Conservation (phyloP, 768 basidiomycete genomes). For the Termitomyces heimii region DNA sequence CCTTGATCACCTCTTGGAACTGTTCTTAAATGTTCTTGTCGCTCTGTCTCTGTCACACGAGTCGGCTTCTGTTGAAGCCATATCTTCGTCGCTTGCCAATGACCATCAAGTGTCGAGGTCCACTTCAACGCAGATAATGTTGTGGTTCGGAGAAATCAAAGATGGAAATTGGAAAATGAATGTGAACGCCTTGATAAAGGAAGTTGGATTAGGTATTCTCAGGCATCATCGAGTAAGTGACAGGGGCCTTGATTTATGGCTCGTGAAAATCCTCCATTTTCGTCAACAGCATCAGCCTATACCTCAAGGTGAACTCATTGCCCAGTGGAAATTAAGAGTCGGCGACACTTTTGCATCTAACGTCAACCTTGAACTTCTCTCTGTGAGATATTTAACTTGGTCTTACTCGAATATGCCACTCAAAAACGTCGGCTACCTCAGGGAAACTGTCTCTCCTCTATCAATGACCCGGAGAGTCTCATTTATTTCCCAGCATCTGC, state of each 20-base stretch:
- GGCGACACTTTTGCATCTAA: constrained; percentile 69
- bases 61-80: constrained; percentile 49
- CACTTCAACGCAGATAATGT: constrained; percentile 65
- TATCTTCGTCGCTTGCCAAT: constrained; percentile 55
- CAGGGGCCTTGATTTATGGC: neutral
- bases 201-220: constrained; percentile 76
- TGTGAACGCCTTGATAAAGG: constrained; percentile 51
- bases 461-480: constrained; percentile 33
- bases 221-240: constrained; percentile 46
- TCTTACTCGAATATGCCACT: neutral
- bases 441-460: constrained; percentile 68
- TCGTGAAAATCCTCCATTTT: neutral
- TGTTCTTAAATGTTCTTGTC: constrained; percentile 70
- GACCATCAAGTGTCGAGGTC: constrained; percentile 65
- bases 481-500: constrained; percentile 71
- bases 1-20: constrained; percentile 65
- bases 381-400: constrained; percentile 35
- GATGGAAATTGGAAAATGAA: constrained; percentile 65
- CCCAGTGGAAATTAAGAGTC: constrained; percentile 65
- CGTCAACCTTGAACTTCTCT: constrained; percentile 63
- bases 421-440: constrained; percentile 20
- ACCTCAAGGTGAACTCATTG: constrained; percentile 46
- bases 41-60: constrained; percentile 49
- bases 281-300: constrained; percentile 54
- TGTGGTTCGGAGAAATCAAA: constrained; percentile 71